A percentile compares a stretch with the other conserved stretches of the same genome.
phyloP scores from a whole-genome alignment of 495 filamentous ascomycete species.

The Gamarada debralockiae region DNA sequence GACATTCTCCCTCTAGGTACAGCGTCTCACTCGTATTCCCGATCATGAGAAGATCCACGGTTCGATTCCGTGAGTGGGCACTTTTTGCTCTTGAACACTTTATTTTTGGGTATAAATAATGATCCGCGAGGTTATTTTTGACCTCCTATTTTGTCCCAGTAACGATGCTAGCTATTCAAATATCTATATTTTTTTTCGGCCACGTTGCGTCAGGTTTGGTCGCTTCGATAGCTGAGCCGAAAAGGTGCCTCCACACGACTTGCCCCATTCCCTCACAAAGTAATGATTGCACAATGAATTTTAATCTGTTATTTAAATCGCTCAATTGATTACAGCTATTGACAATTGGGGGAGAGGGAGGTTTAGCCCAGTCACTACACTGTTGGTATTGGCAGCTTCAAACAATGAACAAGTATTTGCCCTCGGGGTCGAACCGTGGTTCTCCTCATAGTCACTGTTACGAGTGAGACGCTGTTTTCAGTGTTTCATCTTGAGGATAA shows the following conservation, averaged over 20 bases:
- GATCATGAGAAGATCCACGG: not conserved
- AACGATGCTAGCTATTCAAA: not conserved
- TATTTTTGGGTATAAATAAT: not conserved
- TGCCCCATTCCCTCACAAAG: not conserved
- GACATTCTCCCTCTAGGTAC: not conserved
- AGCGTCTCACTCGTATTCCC: not conserved
- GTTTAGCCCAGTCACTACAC: too few species aligned
- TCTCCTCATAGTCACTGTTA: constrained; percentile 15
- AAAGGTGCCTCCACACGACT: not conserved
- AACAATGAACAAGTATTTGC: not conserved
- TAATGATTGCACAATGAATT: not conserved
- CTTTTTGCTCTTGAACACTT: not conserved
- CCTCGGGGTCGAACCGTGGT: constrained; percentile 19
- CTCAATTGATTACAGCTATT: too few species aligned
- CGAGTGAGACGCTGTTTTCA: constrained; percentile 23
- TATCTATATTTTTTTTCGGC: not conserved
- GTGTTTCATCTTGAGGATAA: not conserved
- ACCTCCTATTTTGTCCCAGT: not conserved
- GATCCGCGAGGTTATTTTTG: not conserved
- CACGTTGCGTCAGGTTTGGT: not conserved
- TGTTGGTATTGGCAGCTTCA: too few species aligned
- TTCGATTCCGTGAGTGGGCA: not conserved
- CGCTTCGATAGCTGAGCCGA: not conserved
- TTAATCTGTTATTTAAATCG: too few species aligned
- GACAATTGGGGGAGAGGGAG: too few species aligned